Evolutionary conservation across 768 basidiomycete species (phyloP).

Genomic region (Calvatia gigantea): DNA sequence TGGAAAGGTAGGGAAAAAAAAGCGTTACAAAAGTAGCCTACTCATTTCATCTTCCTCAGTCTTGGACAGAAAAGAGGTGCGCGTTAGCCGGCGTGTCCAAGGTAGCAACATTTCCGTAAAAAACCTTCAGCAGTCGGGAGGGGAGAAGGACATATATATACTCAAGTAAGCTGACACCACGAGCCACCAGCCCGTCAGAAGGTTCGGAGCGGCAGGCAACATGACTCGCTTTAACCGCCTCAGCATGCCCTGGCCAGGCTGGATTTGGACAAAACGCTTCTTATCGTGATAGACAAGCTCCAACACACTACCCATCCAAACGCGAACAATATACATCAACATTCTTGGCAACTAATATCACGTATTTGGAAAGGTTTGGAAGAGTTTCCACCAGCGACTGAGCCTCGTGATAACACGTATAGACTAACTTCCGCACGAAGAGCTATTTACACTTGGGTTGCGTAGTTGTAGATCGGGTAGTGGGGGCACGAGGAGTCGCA

Average conservation of each 20-base stretch:
- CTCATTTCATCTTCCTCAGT: no score
- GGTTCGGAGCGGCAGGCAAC: no score
- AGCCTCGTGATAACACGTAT: neutral
- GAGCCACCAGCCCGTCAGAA: no score
- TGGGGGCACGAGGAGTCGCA: neutral
- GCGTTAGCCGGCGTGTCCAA: no score
- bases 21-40: no score
- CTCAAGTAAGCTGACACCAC: no score
- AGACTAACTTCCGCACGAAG: neutral
- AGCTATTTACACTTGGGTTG: neutral
- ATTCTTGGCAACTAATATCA: neutral
- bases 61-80: no score
- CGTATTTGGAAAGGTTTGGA: neutral
- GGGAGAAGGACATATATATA: no score
- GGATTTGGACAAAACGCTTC: neutral
- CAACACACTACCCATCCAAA: neutral
- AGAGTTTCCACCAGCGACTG: neutral
- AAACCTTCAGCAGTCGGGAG: no score
- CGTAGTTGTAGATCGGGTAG: neutral
- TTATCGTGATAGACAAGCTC: neutral
- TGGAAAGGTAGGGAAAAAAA: no score
- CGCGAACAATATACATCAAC: neutral
- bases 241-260: neutral
- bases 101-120: no score
- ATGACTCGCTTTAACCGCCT: neutral